Base-by-base conservation (phyloP, 2,329 filamentous ascomycete genomes). In the Fusarium sp. region DNA sequence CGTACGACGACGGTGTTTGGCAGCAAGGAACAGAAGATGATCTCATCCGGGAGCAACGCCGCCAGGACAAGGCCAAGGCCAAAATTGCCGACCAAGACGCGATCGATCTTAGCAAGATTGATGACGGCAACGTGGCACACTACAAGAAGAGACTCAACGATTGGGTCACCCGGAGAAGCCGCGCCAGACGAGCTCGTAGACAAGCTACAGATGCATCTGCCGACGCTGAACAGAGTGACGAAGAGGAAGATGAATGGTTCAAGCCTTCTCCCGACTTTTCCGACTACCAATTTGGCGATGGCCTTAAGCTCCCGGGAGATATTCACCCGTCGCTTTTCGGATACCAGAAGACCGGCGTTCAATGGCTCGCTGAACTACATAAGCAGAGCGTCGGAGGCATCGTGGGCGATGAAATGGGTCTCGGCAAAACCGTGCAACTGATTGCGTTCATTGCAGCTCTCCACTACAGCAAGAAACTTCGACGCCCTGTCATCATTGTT, bases 331-430 rank as follows among this genome's bases (percentile, higher is more conserved):
- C 94, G 3, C 84, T 99, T 0, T 99, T 98, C 75, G 94, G 97
- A 68, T 99, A 99, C 73, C 96, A 99, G 76, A 98, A 97, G 80
- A 98, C 94, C 0, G 95, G 95, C 4, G 94, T 99, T 4, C 93
- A 97, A 77, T 99, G 96, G 96, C 87, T 99, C 7, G 94, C 94
- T 78, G 95, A 99, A 79, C 84, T 99, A 3, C 95, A 97, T 78
- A 90, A 91, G 60, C 94, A 98, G 78, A 89, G 92, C 65, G 94
- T 97, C 6, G 96, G 96, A 27, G 96, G 96, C 3, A 98, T 99
- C 57, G 88, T 99, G 40, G 96, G 95, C 7, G 96, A 99, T 76
- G 96, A 99, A 80, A 99, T 99, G 96, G 96, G 97, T 1, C 83
- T 99, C n/a, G 96, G 96, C 5, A 99, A 99, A 82, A 99, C 96